Conservation (phyloP, 441 rosid species). For the Isatis lusitanica region DNA sequence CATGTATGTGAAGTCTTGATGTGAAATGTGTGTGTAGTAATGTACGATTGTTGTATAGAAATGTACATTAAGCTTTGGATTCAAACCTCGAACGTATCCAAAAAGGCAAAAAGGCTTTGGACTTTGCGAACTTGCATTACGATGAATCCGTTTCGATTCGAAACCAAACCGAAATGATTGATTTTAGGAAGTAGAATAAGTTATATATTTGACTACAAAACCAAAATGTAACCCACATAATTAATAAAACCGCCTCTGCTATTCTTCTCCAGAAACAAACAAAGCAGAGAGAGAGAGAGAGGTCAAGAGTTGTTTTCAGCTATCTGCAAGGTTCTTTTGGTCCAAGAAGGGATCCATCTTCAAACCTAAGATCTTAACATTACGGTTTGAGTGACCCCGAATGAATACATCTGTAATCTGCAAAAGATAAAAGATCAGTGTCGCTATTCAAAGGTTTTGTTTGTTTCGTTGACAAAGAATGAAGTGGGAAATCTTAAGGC, state of each 20-base stretch:
- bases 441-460: neutral
- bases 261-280: neutral
- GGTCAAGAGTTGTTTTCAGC: neutral
- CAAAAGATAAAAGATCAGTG: neutral
- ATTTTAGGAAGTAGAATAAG: neutral
- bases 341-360: constrained; percentile 49
- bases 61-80: neutral
- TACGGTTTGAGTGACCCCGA: constrained; percentile 56
- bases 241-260: neutral
- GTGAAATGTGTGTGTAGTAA: neutral
- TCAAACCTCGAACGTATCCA: neutral
- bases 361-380: constrained; percentile 53
- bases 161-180: neutral
- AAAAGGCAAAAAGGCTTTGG: neutral
- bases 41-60: constrained; percentile 16
- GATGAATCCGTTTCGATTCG: neutral
- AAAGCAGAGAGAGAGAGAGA: neutral
- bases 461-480: neutral
- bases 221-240: neutral
- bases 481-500: neutral
- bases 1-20: neutral
- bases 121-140: neutral
- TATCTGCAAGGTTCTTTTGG: constrained; percentile 6
- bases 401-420: constrained; percentile 58
- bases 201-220: neutral